These are phyloP conservation scores for Phytophthora melonis DNA, from an alignment of 352 stramenopile species.

Conservation along the genomic window DNA sequence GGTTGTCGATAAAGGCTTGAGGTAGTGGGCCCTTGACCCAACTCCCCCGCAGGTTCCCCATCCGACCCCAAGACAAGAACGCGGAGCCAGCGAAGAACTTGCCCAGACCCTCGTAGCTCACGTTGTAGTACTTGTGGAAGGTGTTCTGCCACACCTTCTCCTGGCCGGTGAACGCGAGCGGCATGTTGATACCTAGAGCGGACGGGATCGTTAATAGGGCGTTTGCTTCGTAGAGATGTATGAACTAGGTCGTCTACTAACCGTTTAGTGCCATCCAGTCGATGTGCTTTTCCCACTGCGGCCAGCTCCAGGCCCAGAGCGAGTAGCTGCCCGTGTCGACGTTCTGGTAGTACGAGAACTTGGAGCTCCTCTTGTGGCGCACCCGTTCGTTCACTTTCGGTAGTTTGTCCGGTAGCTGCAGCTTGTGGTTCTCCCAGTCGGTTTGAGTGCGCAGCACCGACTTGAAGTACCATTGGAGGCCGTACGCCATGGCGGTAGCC, in stretches of 20 bases:
- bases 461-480: conserved; percentile 83
- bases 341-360: conserved; percentile 93
- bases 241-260: neutral
- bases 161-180: conserved; percentile 90
- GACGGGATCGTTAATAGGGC: neutral
- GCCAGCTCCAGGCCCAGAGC: conserved; percentile 87
- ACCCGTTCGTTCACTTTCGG: conserved; percentile 47
- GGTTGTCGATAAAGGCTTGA: conserved; percentile 85
- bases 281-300: conserved; percentile 90
- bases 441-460: conserved; percentile 73
- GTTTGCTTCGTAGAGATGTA: neutral
- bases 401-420: conserved; percentile 63
- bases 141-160: conserved; percentile 91
- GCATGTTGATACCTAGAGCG: conserved; percentile 86
- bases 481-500: conserved; percentile 72
- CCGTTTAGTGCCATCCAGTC: conserved; percentile 92
- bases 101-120: conserved; percentile 76
- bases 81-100: conserved; percentile 92
- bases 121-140: conserved; percentile 81
- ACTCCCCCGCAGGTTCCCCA: conserved; percentile 89
- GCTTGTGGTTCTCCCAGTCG: conserved; percentile 81
- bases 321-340: conserved; percentile 94
- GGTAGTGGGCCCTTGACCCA: conserved; percentile 87
- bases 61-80: conserved; percentile 89
- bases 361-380: conserved; percentile 64